Conservation (phyloP, 306 rosid genomes). For the Malus domestica region DNA sequence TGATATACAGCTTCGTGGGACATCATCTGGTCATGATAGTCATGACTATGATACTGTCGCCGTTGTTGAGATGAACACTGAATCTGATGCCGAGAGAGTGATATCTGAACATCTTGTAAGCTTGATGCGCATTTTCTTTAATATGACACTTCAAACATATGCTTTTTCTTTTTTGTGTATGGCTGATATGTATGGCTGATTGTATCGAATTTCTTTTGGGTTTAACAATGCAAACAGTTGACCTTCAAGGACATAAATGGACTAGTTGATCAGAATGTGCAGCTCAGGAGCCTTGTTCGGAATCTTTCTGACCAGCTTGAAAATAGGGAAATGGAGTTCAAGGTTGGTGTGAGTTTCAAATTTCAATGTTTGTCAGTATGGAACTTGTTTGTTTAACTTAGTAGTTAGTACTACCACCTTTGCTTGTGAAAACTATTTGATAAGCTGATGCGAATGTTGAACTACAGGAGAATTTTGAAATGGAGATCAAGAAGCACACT, state of each 20-base stretch:
- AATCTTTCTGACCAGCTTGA: conserved; percentile 73
- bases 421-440: neutral
- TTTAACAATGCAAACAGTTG: conserved; percentile 43
- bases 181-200: neutral
- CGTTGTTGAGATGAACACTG: conserved; percentile 27
- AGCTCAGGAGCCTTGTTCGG: conserved; percentile 85
- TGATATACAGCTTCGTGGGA: conserved; percentile 87
- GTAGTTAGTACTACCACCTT: neutral
- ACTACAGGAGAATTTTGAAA: conserved; percentile 62
- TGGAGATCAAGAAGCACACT: conserved; percentile 63
- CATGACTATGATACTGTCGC: conserved; percentile 19
- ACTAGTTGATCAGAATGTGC: conserved; percentile 85
- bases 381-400: neutral
- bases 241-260: conserved; percentile 96
- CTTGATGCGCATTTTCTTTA: neutral
- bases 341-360: conserved; percentile 37
- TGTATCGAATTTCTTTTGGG: neutral
- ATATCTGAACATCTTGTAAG: conserved; percentile 83
- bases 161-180: neutral
- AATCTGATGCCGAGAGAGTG: conserved; percentile 59
- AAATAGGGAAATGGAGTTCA: conserved; percentile 61
- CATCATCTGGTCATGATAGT: conserved; percentile 42
- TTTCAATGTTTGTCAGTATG: neutral
- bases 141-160: neutral
- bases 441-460: conserved; percentile 6